Conservation (phyloP, 192 early-diverging fungal genomes). For the Phycomyces nitens region DNA sequence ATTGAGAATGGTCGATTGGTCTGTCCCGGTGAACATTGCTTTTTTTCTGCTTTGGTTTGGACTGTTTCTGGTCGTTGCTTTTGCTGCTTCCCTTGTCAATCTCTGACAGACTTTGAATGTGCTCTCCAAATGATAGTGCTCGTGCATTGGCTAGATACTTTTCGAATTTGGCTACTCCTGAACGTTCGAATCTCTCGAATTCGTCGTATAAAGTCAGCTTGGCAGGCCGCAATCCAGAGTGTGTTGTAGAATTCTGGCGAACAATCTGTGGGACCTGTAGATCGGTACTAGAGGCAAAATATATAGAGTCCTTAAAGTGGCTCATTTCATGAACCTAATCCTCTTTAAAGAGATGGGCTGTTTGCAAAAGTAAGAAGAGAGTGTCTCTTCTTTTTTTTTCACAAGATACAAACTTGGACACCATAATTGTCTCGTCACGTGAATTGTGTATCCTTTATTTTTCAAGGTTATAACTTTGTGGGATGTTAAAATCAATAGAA, state of each 20-base stretch:
- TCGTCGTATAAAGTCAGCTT: background rate
- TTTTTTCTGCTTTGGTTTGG: background rate
- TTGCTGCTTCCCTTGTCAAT: background rate
- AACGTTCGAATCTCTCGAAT: constrained; percentile 1
- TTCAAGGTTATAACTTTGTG: no score
- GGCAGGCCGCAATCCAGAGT: background rate
- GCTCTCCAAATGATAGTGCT: background rate
- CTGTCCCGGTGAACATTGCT: background rate
- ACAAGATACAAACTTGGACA: no score
- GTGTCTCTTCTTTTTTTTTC: no score
- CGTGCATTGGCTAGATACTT: background rate
- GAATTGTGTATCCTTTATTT: no score
- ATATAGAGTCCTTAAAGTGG: background rate
- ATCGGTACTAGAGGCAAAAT: background rate
- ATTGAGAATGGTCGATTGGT: background rate
- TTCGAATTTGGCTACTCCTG: background rate
- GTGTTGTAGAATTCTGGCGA: background rate
- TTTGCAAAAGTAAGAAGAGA: background rate
- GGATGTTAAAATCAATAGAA: no score
- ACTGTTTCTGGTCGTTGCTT: background rate
- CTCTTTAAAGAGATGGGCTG: background rate
- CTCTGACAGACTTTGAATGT: background rate
- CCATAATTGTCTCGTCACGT: no score
- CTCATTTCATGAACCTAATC: background rate
- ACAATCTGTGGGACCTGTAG: background rate